Conservation (phyloP, 2,329 filamentous ascomycete species). For the Talaromyces verruculosus region DNA sequence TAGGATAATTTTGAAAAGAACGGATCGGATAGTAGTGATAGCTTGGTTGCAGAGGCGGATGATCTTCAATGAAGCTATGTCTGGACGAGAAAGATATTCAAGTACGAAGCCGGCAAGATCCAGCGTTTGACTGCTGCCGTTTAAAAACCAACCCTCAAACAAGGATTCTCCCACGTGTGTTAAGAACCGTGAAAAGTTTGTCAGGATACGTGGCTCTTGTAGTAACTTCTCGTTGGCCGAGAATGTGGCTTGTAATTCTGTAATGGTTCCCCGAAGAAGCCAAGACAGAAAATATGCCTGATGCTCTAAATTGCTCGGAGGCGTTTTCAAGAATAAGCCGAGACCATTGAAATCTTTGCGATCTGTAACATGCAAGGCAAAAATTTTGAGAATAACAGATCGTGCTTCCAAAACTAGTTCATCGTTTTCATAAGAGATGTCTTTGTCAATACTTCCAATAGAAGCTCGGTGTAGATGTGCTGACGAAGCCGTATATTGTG, state of each 20-base stretch:
- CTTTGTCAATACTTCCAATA: slow-evolving; percentile 55
- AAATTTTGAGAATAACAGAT: slow-evolving; percentile 75
- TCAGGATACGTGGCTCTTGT: slow-evolving; percentile 77
- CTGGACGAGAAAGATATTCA: slow-evolving; percentile 84
- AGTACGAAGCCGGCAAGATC: slow-evolving; percentile 83
- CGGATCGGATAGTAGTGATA: slow-evolving; percentile 70
- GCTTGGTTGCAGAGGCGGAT: slow-evolving; percentile 89
- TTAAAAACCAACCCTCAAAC: slow-evolving; percentile 94
- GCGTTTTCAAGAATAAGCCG: slow-evolving; percentile 79
- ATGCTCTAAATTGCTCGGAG: slow-evolving; percentile 89
- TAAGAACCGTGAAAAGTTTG: slow-evolving; percentile 79
- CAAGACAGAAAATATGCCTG: slow-evolving; percentile 95
- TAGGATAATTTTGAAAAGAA: slow-evolving; percentile 76
- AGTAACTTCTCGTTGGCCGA: slow-evolving; percentile 70
- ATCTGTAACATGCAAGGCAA: slow-evolving; percentile 78
- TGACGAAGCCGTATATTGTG: slow-evolving; percentile 57
- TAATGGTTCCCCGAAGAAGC: slow-evolving; percentile 72
- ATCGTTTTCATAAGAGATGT: slow-evolving; percentile 58
- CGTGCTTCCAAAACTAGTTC: slow-evolving; percentile 73
- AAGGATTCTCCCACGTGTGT: slow-evolving; percentile 83
- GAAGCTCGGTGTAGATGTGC: slow-evolving; percentile 65
- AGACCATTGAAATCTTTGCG: slow-evolving; percentile 92
- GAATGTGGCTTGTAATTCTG: slow-evolving; percentile 67
- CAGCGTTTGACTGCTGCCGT: slow-evolving; percentile 77
- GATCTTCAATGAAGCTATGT: slow-evolving; percentile 76